Base-by-base conservation (phyloP, 2,329 filamentous ascomycete genomes). In the Arachnomyces sp. region DNA sequence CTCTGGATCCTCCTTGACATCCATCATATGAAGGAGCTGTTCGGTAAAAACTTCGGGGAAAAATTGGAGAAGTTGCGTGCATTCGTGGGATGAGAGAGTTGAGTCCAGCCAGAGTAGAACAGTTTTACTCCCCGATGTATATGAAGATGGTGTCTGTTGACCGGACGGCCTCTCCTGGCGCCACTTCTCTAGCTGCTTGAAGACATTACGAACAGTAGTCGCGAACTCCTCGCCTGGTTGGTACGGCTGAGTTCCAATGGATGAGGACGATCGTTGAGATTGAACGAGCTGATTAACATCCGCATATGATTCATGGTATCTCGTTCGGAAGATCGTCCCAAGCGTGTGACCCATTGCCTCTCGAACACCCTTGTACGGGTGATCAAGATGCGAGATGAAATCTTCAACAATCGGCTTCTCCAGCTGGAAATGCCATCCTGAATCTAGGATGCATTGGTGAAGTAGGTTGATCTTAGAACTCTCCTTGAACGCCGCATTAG, bases 21-120 rank as follows among this genome's bases (percentile, higher is more conserved):
- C 92, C 90, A 98, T 98, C 92, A 98, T 98, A 69, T 98, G 89
- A 38, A 98, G 70, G 11, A 98, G 76, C 59, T 95, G 85, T 53
- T 92, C 85, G 60, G 94, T 92, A 56, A 96, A 90, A 0, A 83
- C 73, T 28, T 84, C 76, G 0, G 88, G 84, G 70, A 98, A 96
- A 74, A 95, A 96, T 3, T 82, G 79, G 13, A 93, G 79, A 11
- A 98, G 76, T 57, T 92, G 83, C 0, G 80, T 94, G 64, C 92
- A 98, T 59, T 96, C 92, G 48, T 93, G 84, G 0, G 87, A 94
- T 2, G 85, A 87, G 2, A 98, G 72, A 12, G 87, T 92, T 36
- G 80, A 84, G 63, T 98, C 92, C 4, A 98, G 77, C 92, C 92
- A 98, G 34, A 92, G 78, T 2, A 98, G 72, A 1, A 96, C 85